Base-by-base conservation (phyloP, 192 early-diverging fungal genomes). In the Podila horticola region DNA sequence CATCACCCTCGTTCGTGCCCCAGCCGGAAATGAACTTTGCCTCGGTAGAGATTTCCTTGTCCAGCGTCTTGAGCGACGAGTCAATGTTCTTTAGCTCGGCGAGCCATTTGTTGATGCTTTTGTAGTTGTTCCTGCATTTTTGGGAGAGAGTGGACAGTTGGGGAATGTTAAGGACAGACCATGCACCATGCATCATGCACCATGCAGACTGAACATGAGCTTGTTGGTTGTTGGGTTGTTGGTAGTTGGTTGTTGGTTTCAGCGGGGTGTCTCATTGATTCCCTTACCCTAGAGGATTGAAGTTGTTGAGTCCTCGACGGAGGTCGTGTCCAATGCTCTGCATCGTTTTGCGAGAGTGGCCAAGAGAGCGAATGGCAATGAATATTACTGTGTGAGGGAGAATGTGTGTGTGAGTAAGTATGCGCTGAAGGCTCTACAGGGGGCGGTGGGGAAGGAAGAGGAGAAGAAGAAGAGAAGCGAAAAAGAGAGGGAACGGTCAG, bases 91-190 rank as follows among this genome's bases (percentile, higher is more conserved):
- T 81, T n/a, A 81, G 67, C 48, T 81, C 77, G 20, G 71, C 77
- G 20, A 81, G 77, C 77, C 77, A 81, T 36, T 81, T 81, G 67
- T 81, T 81, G 55, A 81, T 81, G 67, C 69, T 73, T 49, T 81
- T 81, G 71, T 81, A 81, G 62, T 81, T 81, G 66, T 60, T 81
- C 36, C 60, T 62, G 34, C 29, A 17, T 20, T 22, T 24, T n/a
- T n/a, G 20, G 50, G 24, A 20, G 52, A 55, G 20, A 55, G 5
- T 55, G n/a, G 52, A 55, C 6, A 26, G 52, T 55, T 5, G 52
- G 6, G 17, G 24, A 26, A 26, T 12, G 52, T 55, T 45, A 45
- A 17, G 8, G 2, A 17, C 15, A 3, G 41, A n/a, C n/a, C 41
- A 45, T 13, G 41, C n/a, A 36, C 34, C 34, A 36, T 36, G 34